Conservation (phyloP, 1,284 basidiomycete genomes). For the Ganoderma sinense region DNA sequence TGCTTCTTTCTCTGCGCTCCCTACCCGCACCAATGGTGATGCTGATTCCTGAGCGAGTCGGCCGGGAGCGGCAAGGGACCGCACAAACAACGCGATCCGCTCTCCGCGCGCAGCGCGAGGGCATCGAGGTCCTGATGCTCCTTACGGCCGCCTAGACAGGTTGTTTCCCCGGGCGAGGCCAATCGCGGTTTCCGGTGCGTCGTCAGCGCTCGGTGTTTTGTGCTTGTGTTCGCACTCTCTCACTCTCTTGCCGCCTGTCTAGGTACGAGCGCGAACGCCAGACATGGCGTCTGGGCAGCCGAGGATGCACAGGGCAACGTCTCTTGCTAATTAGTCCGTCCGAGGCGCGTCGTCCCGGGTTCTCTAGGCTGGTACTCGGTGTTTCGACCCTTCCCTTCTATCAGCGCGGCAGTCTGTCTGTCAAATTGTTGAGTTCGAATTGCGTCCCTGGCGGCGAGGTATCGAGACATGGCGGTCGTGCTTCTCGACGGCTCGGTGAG, state of each 20-base stretch:
- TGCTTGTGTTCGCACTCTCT: background rate
- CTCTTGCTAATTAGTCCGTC: background rate
- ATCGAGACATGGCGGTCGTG: background rate
- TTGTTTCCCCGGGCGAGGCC: background rate
- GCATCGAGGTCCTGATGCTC: background rate
- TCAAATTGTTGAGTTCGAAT: background rate
- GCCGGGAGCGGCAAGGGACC: background rate
- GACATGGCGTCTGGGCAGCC: background rate
- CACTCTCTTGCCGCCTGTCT: background rate
- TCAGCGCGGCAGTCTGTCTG: constrained; percentile 2
- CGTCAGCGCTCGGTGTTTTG: background rate
- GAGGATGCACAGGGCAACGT: background rate
- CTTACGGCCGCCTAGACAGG: background rate
- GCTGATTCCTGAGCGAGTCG: background rate
- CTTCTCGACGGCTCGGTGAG: background rate
- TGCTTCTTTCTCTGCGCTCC: constrained; percentile 11
- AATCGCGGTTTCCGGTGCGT: background rate
- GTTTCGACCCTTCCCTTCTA: background rate
- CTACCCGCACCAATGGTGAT: constrained; percentile 7
- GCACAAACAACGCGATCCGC: constrained; percentile 9
- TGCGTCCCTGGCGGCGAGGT: background rate
- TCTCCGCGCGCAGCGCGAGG: background rate
- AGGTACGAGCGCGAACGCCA: background rate
- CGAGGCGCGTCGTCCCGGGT: background rate
- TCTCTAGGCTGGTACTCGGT: background rate